Base-by-base conservation (phyloP, 2,329 filamentous ascomycete genomes). In the Orbilia blumenaviensis region DNA sequence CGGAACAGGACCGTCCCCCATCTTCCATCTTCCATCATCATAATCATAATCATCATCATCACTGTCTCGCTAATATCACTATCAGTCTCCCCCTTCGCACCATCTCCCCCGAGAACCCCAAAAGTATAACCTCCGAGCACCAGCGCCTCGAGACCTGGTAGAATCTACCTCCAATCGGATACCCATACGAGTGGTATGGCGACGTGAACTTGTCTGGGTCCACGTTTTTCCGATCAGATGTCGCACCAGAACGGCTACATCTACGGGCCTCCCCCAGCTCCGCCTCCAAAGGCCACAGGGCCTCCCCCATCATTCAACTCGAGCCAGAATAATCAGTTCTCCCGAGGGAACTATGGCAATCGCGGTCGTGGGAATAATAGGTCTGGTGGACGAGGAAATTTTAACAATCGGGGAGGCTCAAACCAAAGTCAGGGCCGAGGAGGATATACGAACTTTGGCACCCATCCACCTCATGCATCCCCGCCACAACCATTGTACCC, bases 181-280 rank as follows among this genome's bases (percentile, higher is more conserved):
- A 46, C 34, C 44, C 29, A 23, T 41, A 56, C 32, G 56, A 34
- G 62, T 68, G 71, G 71, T 56, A 75, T 68, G 71, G 71, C 56
- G 56, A 68, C 38, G 63, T 75, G 44, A 63, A 54, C 7, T 38
- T 46, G 16, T 48, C 46, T 36, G 16, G 36, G 18, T 42, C 27
- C 63, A 63, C 71, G 36, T 60, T 63, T 62, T 74, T 60, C 36
- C 54, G 38, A 46, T 38, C 32, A 56, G 63, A 75, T 75, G 71
- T 75, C 71, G 71, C 71, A 75, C 46, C 71, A 66, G 27, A 75
- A 75, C 71, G 63, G 63, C 63, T 75, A 75, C 71, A 75, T 75
- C 63, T 75, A 68, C 71, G 71, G 71, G 64, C 71, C 71, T 63
- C 71, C 71, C 18, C 71, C 71, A 63, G 63, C 71, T 41, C 38